Evolutionary conservation across 2,329 filamentous ascomycete genomes (phyloP), one percentile per base, ranked within the genome.

Genomic region (Chaetomiaceae sp.): DNA sequence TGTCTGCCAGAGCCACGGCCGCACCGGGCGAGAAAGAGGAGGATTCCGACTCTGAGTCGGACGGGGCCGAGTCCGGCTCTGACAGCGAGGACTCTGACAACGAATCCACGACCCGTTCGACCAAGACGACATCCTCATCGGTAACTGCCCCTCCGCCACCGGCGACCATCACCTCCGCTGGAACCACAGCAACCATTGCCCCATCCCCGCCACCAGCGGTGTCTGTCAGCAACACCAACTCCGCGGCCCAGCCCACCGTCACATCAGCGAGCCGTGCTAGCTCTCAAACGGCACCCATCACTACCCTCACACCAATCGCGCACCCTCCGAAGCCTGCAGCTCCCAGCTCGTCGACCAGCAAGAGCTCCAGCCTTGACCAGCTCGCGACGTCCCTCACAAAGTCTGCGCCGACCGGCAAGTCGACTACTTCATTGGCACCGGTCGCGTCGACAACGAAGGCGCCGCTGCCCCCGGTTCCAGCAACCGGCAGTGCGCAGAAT

Each of bases 41-140:
- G 12, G 29, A 32, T 32, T 14, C 12, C 6, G 29, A 32, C 5
- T 14, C 42, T 7, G 54, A 43, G 5, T 52, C 54, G 14, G 51
- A 46, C 14, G 49, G 49, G 18, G 40, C 43, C 1, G 41, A 44
- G 10, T 50, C 47, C 24, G n/a, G n/a, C n/a, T n/a, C n/a, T n/a
- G 37, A 29, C 18, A 10, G 14, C 19, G 43, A 35, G 0, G 40
- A 39, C 3, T 38, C 45, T 2, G 46, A 18, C 1, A 40, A 53
- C 3, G 48, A 50, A 15, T 30, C 45, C 6, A 35, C 38, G 8
- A 32, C 42, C 19, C 9, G 38, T n/a, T 24, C 46, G 12, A 15
- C 50, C 7, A 30, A 10, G 14, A 18, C 40, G 14, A 36, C 41
- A 10, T 14, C 34, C 8, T 14, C 51, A n/a, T 6, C 48, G 14